Base-by-base conservation (phyloP, 192 early-diverging fungal genomes). In the Lobosporangium transversale region DNA sequence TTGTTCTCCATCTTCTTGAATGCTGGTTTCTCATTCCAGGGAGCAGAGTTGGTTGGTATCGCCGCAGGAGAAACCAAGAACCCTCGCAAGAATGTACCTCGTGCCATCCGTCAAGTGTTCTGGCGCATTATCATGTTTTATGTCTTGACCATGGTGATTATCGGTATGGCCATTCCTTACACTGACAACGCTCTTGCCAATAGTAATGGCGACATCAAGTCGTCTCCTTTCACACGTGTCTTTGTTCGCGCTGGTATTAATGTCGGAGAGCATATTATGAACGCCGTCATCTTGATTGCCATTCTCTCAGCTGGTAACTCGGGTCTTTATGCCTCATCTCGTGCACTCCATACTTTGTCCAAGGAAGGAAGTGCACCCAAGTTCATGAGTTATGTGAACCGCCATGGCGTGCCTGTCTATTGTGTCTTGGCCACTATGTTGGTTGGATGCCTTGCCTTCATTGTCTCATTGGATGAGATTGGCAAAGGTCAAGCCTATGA, bases 31-130 rank as follows among this genome's bases (percentile, higher is more conserved):
- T 91, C 93, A 35, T 91, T 92, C 84, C 89, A 91, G 63, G 95
- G 95, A 53, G 93, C 93, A 1, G 95, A 96, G 70, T 85, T 95
- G 47, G 91, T 97, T 15, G 95, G 93, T 45, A 88, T 97, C 52
- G 91, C 94, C 23, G 93, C 93, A 18, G 95, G 94, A 68, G 95
- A 97, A 81, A 87, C 90, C 47, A 89, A 84, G 32, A 95, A 97
- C 80, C 95, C 95, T 32, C 84, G 86, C 35, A 89, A 89, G 63
- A 87, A 89, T 21, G 88, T 92, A 4, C 91, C 90, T 27, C 79
- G 85, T 4, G 91, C 89, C 20, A 90, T 92, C 40, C 81, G 86
- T 49, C 86, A 88, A 30, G 90, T 92, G 57, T 97, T 97, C 62
- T 91, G 87, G 85, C 87, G 95, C 48, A 95, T 97, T 61, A 66